These are phyloP conservation scores for Ogataea wickerhamii DNA, from an alignment of 805 yeast species.

Conservation along the genomic window DNA sequence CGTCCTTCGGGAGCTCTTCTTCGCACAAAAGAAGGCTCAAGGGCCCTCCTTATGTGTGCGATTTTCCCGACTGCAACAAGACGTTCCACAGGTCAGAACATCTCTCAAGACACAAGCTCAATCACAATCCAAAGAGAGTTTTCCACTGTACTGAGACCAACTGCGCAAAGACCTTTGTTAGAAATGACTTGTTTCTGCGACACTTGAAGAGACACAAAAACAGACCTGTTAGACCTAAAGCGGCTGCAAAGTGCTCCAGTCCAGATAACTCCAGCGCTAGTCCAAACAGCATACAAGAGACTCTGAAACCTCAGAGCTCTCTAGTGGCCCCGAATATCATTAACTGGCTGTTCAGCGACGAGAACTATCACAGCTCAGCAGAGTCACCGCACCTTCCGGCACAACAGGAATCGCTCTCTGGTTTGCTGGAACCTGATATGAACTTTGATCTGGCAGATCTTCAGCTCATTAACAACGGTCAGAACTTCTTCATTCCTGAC, in stretches of 20 bases:
- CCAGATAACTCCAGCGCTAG: not conserved
- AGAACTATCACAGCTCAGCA: slow-evolving; percentile 1
- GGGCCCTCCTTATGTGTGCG: slow-evolving; percentile 38
- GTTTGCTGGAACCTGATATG: slow-evolving; percentile 5
- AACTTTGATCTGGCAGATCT: slow-evolving; percentile 25
- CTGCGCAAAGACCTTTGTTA: slow-evolving; percentile 60
- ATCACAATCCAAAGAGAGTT: slow-evolving; percentile 55
- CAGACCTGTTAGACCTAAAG: slow-evolving; percentile 12
- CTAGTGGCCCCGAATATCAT: slow-evolving; percentile 19
- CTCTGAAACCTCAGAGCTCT: not conserved
- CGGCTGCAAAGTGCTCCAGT: not conserved
- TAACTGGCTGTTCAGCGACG: slow-evolving; percentile 30
- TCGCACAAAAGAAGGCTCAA: too few relatives aligned
- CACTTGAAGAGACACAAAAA: slow-evolving; percentile 42
- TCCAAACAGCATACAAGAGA: not conserved
- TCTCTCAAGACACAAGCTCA: slow-evolving; percentile 58
- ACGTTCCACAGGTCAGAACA: slow-evolving; percentile 61
- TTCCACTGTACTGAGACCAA: slow-evolving; percentile 44
- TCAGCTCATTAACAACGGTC: slow-evolving; percentile 24
- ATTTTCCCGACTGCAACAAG: slow-evolving; percentile 49
- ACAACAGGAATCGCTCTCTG: not conserved
- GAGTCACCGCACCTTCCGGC: not conserved
- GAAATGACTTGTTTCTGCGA: slow-evolving; percentile 52
- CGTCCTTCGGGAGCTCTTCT: too few relatives aligned
- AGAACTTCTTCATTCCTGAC: slow-evolving; percentile 30